Base-by-base conservation (phyloP, 208 protist genomes). In the Crithidia fasciculata region DNA sequence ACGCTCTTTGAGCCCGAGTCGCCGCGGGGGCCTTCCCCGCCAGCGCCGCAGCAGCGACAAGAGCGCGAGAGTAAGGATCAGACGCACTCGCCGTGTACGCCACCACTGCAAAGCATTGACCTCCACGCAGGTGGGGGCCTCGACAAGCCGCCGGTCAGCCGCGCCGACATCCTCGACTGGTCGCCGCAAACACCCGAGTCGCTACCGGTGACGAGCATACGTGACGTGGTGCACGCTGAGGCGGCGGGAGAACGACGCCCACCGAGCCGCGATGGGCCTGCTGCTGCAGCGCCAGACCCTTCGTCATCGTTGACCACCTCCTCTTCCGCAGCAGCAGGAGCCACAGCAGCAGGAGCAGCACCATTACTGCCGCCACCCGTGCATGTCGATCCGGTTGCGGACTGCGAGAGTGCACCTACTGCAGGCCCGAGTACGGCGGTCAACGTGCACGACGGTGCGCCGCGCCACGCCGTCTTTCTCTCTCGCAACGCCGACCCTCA, bases 131-230 rank as follows among this genome's bases (percentile, higher is more conserved):
- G 49, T 16, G 52, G 5, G 0, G 16, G 8, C 2, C n/a, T 13
- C 2, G 57, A 45, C 3, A 50, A 44, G 49, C 28, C 28, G 28
- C 28, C 28, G 28, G 28, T 28, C 28, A 18, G 6, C 36, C 16
- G 18, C 12, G 39, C 15, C 3, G 16, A 52, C 18, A 56, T 60
- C 12, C 54, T 82, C 41, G 49, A 74, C 41, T 82, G 77, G 77
- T 77, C 77, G 8, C 71, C 77, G 44, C 64, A 60, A n/a, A 82
- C 71, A 18, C 77, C 77, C 13, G 77, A 76, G 66, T 56, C 71
- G 40, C 44, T 69, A 4, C 72, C 67, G 13, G 53, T 82, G 8
- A 45, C 77, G 36, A 49, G 45, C 10, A 18, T 58, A 8, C 39
- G 8, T 2, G 64, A 69, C 56, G n/a, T 53, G 28, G 37, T 45